Percentiles rank a stretch among this genome's conserved stretches.
phyloP scores from a whole-genome alignment of 148 eudicot species.

The Persicaria tinctoria region DNA sequence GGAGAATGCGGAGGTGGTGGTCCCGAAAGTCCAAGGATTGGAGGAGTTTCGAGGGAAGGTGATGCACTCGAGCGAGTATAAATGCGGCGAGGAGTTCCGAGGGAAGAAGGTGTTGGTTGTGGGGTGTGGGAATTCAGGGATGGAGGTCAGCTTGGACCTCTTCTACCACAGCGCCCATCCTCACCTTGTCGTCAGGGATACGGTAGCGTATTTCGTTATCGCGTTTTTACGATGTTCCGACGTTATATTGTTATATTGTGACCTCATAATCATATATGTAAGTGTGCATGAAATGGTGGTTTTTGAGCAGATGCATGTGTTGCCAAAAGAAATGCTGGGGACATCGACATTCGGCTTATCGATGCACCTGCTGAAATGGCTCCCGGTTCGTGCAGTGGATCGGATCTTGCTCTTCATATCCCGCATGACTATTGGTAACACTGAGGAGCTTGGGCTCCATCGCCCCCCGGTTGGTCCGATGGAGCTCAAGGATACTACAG shows the following conservation, averaged over 20 bases:
- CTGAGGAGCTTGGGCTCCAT: slow-evolving; percentile 38
- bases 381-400: slow-evolving; percentile 53
- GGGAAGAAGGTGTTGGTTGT: slow-evolving; percentile 42
- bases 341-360: slow-evolving; percentile 66
- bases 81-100: slow-evolving; percentile 23
- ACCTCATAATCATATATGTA: neutral
- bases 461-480: slow-evolving; percentile 60
- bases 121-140: slow-evolving; percentile 55
- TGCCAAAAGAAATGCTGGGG: slow-evolving; percentile 67
- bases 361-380: slow-evolving; percentile 54
- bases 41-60: slow-evolving; percentile 31
- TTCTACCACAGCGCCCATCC: slow-evolving; percentile 34
- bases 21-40: slow-evolving; percentile 38
- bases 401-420: slow-evolving; percentile 46
- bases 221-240: neutral
- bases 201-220: slow-evolving; percentile 18
- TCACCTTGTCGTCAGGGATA: slow-evolving; percentile 37
- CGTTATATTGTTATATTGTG: neutral
- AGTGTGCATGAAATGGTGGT: neutral
- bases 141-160: slow-evolving; percentile 52
- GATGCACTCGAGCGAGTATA: slow-evolving; percentile 36
- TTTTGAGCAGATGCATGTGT: slow-evolving; percentile 47
- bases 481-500: slow-evolving; percentile 40
- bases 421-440: slow-evolving; percentile 52
- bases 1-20: slow-evolving; percentile 44